Evolutionary conservation across 495 filamentous ascomycete species (phyloP), one percentile per base, ranked within the genome.

Genomic region (Aspergillus olivimuriae): DNA sequence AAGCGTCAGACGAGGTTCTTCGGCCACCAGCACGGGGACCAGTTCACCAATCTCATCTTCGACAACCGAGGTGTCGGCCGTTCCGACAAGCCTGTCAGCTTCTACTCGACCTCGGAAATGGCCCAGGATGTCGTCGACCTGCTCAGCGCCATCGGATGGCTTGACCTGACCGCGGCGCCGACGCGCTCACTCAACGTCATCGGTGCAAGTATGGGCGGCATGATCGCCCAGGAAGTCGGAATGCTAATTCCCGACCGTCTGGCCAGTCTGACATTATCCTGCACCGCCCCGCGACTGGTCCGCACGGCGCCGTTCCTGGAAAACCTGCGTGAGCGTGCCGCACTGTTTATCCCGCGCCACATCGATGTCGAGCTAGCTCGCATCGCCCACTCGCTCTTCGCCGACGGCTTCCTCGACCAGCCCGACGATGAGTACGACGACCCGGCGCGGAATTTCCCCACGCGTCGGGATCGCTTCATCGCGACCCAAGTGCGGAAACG

Each of bases 181-280:
- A 39, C 57, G 39, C 73, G 80, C 24, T 61, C 72, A 34, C 48
- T 94, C 4, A 77, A 94, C 60, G 57, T 92, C 19, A 68, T 87
- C 36, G 88, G 88, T 33, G 76, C 86, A 22, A 82, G 77, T 34
- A 81, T 90, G 66, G 85, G 85, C 43, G 86, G 89, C 50, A 94
- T 94, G 88, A 92, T 94, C 56, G 81, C 84, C 11, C 88, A 94
- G 63, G 88, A 94, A 60, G 52, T 87, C 31, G 84, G 76, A 14
- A 71, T 71, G 43, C 66, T 80, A 3, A 77, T 80, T 30, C 84
- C 87, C 1, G 50, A 70, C 2, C 68, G 81, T 16, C 70, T 94
- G 38, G 73, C 72, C 17, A 80, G 78, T 11, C 60, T 94, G 26
- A 77, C 71, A 12, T 74, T 94, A 4, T 52, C 44, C 49, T 83